phyloP scores from a whole-genome alignment of 2,329 filamentous ascomycete genomes.

The Aureobasidium leucospermi region DNA sequence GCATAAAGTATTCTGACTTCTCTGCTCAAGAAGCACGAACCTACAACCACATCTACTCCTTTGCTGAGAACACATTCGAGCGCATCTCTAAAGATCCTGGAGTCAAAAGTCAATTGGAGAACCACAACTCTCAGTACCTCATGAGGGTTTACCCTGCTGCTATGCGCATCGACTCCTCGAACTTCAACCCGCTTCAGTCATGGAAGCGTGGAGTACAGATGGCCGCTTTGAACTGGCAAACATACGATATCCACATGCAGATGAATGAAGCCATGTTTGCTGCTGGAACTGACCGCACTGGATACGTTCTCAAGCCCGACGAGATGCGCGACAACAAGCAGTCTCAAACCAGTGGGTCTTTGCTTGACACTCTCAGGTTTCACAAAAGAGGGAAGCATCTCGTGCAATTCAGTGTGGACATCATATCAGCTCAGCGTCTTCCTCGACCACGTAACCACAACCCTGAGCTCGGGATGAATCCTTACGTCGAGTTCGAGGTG shows the following conservation, averaged over 20 bases:
- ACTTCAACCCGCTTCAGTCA: conserved; percentile 88
- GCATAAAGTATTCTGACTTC: conserved; percentile 80
- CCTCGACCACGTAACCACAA: conserved; percentile 71
- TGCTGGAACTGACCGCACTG: conserved; percentile 74
- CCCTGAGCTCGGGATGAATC: conserved; percentile 72
- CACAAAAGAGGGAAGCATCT: conserved; percentile 69
- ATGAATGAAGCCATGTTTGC: conserved; percentile 98
- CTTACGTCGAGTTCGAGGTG: conserved; percentile 91
- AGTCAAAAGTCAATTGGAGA: conserved; percentile 69
- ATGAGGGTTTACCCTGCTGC: conserved; percentile 92
- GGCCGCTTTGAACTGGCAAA: conserved; percentile 98
- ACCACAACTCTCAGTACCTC: conserved; percentile 84
- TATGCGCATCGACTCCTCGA: conserved; percentile 75
- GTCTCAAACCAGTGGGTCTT: conserved; percentile 43
- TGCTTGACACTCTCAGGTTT: conserved; percentile 34
- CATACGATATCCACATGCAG: conserved; percentile 90
- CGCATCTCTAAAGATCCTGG: conserved; percentile 69
- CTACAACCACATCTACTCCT: conserved; percentile 92
- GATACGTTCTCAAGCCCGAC: conserved; percentile 88
- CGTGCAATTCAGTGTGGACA: conserved; percentile 75
- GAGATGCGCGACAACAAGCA: conserved; percentile 64
- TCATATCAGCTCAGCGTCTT: conserved; percentile 91
- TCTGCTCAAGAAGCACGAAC: conserved; percentile 69
- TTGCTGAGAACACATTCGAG: conserved; percentile 83
- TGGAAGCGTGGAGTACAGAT: conserved; percentile 97